Evolutionary conservation across 2,329 filamentous ascomycete species (phyloP).

Genomic region (Phoma sp.): DNA sequence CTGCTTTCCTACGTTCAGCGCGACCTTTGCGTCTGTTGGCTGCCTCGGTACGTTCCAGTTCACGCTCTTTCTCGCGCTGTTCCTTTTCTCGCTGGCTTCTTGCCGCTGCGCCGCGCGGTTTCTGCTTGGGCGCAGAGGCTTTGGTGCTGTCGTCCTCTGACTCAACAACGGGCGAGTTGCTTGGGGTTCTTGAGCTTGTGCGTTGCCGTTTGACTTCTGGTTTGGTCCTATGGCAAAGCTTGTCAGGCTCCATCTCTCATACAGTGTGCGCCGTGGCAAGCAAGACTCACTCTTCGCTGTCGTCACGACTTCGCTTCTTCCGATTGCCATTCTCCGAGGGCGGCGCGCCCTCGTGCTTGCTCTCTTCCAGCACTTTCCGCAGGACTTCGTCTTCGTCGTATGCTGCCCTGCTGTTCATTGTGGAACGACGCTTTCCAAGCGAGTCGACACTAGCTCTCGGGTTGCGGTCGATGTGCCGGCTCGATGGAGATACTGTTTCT

Average conservation of each 20-base stretch:
- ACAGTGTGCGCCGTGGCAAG: constrained; percentile 13
- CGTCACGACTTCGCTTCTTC: constrained; percentile 85
- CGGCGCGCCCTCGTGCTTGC: constrained; percentile 77
- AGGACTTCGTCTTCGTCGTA: constrained; percentile 95
- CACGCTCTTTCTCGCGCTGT: constrained; percentile 70
- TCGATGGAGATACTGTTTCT: constrained; percentile 62
- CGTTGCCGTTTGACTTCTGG: constrained; percentile 80
- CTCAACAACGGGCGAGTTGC: constrained; percentile 62
- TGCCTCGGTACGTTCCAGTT: constrained; percentile 75
- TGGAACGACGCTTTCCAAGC: constrained; percentile 83
- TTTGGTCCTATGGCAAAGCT: constrained; percentile 64
- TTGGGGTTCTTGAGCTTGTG: constrained; percentile 63
- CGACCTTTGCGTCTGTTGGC: constrained; percentile 81
- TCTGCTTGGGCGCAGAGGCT: constrained; percentile 52
- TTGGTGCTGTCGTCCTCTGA: constrained; percentile 72
- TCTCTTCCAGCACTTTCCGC: constrained; percentile 89
- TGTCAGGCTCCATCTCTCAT: constrained; percentile 31
- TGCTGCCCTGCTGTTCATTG: constrained; percentile 95
- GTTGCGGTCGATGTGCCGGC: constrained; percentile 63
- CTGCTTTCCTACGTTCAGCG: constrained; percentile 78
- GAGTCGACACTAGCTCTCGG: constrained; percentile 61
- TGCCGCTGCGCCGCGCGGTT: constrained; percentile 54
- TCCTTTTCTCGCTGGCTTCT: constrained; percentile 65
- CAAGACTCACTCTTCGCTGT: constrained; percentile 86
- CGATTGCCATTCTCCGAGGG: constrained; percentile 63